Percentiles rank a stretch among this genome's conserved stretches.
Evolutionary conservation across 1,139 yeast genomes (phyloP).

Genomic region (Komagataea norvegica): DNA sequence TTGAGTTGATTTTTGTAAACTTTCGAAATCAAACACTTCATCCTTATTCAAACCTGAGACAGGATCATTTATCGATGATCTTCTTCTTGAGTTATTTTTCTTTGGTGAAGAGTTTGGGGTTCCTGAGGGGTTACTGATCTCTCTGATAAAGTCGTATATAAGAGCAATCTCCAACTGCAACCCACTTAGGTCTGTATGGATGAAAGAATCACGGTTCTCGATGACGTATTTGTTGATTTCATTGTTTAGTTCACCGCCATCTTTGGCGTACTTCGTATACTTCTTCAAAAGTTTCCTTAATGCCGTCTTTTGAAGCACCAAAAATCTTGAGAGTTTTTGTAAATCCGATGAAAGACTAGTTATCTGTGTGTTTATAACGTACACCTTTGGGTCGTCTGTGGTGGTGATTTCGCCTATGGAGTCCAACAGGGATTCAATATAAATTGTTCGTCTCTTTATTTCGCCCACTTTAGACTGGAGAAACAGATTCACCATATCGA

Average conservation of each 20-base stretch:
- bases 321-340: conserved; percentile 68
- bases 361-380: conserved; percentile 19
- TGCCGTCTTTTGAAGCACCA: conserved; percentile 78
- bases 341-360: conserved; percentile 53
- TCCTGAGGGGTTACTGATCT: background rate
- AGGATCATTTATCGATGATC: conserved; percentile 16
- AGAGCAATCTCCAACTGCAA: conserved; percentile 60
- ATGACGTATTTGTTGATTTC: conserved; percentile 34
- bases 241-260: conserved; percentile 38
- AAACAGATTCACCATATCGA: conserved; percentile 53
- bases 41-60: conserved; percentile 19
- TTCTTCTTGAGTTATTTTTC: conserved; percentile 7
- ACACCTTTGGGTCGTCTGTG: conserved; percentile 11
- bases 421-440: conserved; percentile 36
- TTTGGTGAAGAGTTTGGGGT: conserved; percentile 1
- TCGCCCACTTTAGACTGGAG: conserved; percentile 66
- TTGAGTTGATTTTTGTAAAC: conserved; percentile 30
- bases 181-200: conserved; percentile 59
- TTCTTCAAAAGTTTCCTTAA: conserved; percentile 77
- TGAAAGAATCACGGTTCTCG: conserved; percentile 49
- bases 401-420: conserved; percentile 10
- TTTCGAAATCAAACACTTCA: conserved; percentile 32
- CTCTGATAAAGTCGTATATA: conserved; percentile 42
- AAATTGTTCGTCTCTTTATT: conserved; percentile 37
- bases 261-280: conserved; percentile 56